Evolutionary conservation across 495 filamentous ascomycete species (phyloP).

Genomic region (Cercophora newfieldiana): DNA sequence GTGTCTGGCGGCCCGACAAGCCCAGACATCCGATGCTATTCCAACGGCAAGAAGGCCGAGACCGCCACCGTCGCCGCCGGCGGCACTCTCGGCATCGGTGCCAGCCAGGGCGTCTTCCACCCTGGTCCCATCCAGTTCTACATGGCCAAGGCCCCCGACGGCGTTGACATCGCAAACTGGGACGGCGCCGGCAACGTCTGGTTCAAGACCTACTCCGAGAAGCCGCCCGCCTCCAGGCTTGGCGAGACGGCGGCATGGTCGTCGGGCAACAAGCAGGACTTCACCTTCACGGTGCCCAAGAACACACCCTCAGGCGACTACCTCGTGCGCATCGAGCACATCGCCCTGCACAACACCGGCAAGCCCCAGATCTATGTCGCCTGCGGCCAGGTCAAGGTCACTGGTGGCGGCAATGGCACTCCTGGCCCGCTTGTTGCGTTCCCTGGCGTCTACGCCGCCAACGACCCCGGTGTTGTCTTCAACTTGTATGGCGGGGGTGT

Average conservation of each 20-base stretch:
- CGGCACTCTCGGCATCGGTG: conserved; percentile 41
- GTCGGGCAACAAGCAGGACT: conserved; percentile 27
- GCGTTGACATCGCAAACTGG: conserved; percentile 38
- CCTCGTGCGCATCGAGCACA: conserved; percentile 42
- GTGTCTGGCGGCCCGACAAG: conserved; percentile 39
- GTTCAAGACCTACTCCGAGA: conserved; percentile 41
- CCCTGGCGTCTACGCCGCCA: conserved; percentile 38
- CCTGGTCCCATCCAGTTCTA: conserved; percentile 50
- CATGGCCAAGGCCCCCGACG: conserved; percentile 45
- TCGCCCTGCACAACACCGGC: conserved; percentile 41
- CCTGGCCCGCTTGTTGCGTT: conserved; percentile 36
- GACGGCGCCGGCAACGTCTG: conserved; percentile 47
- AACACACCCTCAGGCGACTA: conserved; percentile 42
- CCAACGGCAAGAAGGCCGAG: conserved; percentile 25
- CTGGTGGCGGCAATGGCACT: conserved; percentile 36
- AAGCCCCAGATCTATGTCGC: conserved; percentile 43
- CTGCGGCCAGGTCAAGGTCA: conserved; percentile 44
- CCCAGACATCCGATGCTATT: conserved; percentile 46
- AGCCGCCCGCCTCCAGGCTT: conserved; percentile 7
- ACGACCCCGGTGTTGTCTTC: conserved; percentile 37
- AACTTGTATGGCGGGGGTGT: conserved; percentile 23
- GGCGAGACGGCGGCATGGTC: conserved; percentile 12
- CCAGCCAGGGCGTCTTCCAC: conserved; percentile 39
- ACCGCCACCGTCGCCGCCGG: conserved; percentile 42
- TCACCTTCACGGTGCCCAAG: conserved; percentile 42